Base-by-base conservation (phyloP, 2,329 filamentous ascomycete species). In the Alternaria brassicicola region DNA sequence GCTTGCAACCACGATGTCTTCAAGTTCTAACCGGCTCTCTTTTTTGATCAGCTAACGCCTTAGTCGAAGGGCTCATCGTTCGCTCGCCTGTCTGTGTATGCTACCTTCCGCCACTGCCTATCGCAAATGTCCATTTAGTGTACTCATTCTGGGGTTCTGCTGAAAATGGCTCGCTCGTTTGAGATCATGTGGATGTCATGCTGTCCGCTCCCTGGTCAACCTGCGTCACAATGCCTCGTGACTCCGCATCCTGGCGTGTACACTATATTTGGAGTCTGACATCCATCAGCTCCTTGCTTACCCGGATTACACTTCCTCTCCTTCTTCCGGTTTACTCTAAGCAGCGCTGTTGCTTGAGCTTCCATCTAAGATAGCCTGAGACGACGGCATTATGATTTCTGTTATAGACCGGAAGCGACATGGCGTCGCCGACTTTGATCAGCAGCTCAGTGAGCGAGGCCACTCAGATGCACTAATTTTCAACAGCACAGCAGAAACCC, bases 381-480 rank as follows among this genome's bases (percentile, higher is more conserved):
- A 31, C 12, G 19, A 26, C n/a, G 26, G 5, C 19, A 49, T 49
- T 21, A 49, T 47, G 28, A 12, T 38, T 3, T 36, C 45, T 2
- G 8, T 17, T 13, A 31, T 49, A 12, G 12, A 25, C 23, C 15
- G 23, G 19, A 49, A 38, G 19, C 39, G 26, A 10, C 21, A 36
- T 13, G 51, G 21, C 7, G 23, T 28, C 31, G 51, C 23, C 13
- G 31, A 36, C 23, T 23, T 36, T 33, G 41, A 53, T 47, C 19
- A 46, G 25, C 42, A 38, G 13, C 12, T 17, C 8, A 8, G 5
- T 17, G n/a, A 31, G 28, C 28, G 8, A 53, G 21, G n/a, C 25
- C 28, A 48, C 31, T 53, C 59, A 31, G 45, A 45, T 38, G 30
- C 56, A 9, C 33, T 54, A 47, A 48, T 17, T 31, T 52, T 15